Base-by-base conservation (phyloP, 2,329 filamentous ascomycete genomes). In the Fusarium lateritium region DNA sequence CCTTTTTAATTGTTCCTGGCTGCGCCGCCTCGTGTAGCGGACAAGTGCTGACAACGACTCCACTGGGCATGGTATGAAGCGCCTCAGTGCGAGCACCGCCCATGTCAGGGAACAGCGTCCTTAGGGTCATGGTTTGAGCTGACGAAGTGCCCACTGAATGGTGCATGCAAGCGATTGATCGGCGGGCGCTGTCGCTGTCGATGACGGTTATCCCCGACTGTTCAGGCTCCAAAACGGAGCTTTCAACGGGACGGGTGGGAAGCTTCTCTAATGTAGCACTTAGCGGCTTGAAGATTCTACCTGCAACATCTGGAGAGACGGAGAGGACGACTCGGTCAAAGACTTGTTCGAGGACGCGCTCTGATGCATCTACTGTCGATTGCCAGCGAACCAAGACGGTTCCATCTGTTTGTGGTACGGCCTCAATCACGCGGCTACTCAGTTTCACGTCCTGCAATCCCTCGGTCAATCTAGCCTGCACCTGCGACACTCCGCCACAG, bases 261-360 rank as follows among this genome's bases (percentile, higher is more conserved):
- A 88, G 83, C n/a, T 71, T 71, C 2, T 71, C 55, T 66, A 86
- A 77, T 5, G 75, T 65, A 6, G 77, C 51, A 4, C 67, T 63
- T 4, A 86, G 68, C 0, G 84, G 84, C 2, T 74, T 65, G 61
- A 85, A 89, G 14, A 89, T 79, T 7, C 74, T 75, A 7, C 79
- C 82, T 0, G 83, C 84, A 6, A 86, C 81, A 64, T 87, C 82
- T 1, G 87, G 87, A 1, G 86, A 83, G 2, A 89, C 84, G 1
- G 85, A 86, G 2, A 89, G 76, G 24, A 89, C 76, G 1, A 87
- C 85, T 3, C 79, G 79, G 53, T 88, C 85, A 53, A 88, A 88
- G 0, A 69, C 53, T 19, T 83, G 79, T 24, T 78, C 70, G n/a
- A 34, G 31, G 21, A 69, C 14, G 17, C 58, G 15, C 6, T 49